Conservation (phyloP, 768 basidiomycete species). For the Leccinellum albellum region DNA sequence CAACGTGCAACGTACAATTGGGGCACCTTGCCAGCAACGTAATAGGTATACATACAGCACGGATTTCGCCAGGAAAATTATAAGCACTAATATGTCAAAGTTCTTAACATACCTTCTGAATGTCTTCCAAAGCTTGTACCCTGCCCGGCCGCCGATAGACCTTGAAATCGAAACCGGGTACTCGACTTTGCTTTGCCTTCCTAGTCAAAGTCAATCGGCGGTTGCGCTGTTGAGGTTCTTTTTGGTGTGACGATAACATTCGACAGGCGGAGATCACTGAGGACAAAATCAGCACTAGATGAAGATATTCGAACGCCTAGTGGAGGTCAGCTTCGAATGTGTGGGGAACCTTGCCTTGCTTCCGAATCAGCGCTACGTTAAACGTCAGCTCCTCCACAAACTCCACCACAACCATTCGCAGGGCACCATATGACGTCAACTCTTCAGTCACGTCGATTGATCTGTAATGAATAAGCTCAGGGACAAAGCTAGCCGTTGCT, state of each 20-base stretch:
- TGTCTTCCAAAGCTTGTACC: background rate
- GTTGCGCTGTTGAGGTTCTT: background rate
- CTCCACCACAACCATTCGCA: slow-evolving; percentile 41
- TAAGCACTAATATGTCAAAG: background rate
- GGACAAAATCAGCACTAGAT: slow-evolving; percentile 33
- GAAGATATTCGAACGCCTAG: slow-evolving; percentile 20
- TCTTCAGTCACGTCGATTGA: slow-evolving; percentile 2
- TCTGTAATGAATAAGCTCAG: slow-evolving; percentile 32
- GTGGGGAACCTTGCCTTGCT: slow-evolving; percentile 5
- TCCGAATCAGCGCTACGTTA: background rate
- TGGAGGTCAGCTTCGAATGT: slow-evolving; percentile 19
- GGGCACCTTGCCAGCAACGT: too few relatives aligned
- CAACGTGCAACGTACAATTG: too few relatives aligned
- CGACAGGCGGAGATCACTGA: slow-evolving; percentile 34
- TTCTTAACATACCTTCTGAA: slow-evolving; percentile 19
- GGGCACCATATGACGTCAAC: slow-evolving; percentile 13
- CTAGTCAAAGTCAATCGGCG: slow-evolving; percentile 11
- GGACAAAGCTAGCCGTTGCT: slow-evolving; percentile 25
- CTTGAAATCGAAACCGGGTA: background rate
- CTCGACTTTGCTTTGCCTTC: background rate
- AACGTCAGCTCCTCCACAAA: slow-evolving; percentile 22
- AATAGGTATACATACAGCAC: too few relatives aligned
- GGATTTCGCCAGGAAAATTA: too few relatives aligned
- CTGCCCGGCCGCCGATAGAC: background rate
- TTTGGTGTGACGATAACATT: slow-evolving; percentile 31